These are phyloP conservation scores for Panicum hallii DNA, from an alignment of 202 grass and related monocot species.

Conservation along the genomic window DNA sequence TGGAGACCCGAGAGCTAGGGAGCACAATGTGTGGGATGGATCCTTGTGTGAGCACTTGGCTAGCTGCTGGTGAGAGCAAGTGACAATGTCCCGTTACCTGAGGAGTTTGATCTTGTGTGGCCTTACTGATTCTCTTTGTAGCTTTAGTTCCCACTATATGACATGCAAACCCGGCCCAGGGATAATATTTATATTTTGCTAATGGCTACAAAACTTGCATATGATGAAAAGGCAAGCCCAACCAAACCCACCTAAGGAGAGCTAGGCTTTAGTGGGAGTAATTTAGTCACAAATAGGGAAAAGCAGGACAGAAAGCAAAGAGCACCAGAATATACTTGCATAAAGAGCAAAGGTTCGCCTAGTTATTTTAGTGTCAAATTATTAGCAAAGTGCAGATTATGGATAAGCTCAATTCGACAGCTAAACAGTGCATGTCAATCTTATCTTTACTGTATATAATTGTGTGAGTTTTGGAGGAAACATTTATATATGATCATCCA, in stretches of 20 bases:
- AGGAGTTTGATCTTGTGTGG: conserved; percentile 32
- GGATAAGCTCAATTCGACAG: conserved; percentile 52
- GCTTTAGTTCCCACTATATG: conserved; percentile 22
- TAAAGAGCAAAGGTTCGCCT: conserved; percentile 43
- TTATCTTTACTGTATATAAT: neutral
- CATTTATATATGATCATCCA: neutral
- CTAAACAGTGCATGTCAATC: neutral
- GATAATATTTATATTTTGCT: conserved; percentile 27
- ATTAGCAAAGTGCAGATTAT: conserved; percentile 35
- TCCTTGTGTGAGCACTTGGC: neutral
- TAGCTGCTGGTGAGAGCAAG: conserved; percentile 5
- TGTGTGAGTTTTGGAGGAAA: neutral
- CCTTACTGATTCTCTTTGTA: conserved; percentile 36
- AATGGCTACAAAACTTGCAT: conserved; percentile 29
- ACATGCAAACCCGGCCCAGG: neutral
- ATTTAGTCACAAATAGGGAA: conserved; percentile 47
- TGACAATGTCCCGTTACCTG: conserved; percentile 16
- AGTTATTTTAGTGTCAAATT: conserved; percentile 50
- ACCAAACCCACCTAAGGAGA: conserved; percentile 44
- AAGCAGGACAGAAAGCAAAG: conserved; percentile 55
- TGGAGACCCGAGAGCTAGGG: conserved; percentile 36
- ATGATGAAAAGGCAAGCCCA: conserved; percentile 31
- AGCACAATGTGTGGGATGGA: neutral
- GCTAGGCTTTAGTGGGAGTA: conserved; percentile 30
- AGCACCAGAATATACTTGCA: conserved; percentile 59